Percentiles rank a stretch among this genome's conserved stretches.
Evolutionary conservation across 768 basidiomycete species (phyloP).

Genomic region (Russula sp.): DNA sequence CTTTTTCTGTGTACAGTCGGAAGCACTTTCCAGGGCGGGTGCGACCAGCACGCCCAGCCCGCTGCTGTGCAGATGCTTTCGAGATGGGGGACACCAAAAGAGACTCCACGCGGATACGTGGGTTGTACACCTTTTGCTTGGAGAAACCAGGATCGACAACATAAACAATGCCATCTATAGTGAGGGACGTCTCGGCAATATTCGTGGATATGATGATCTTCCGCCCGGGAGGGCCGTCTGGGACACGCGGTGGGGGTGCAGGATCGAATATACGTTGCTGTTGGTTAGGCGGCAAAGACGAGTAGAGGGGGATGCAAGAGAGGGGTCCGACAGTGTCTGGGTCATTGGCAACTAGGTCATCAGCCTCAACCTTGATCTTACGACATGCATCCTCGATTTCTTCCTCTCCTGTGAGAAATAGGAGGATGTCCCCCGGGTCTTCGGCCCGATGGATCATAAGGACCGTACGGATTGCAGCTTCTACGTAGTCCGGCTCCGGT

Average conservation of each 20-base stretch:
- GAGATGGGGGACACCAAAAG: constrained; percentile 93
- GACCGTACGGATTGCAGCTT: constrained; percentile 94
- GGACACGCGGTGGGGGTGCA: constrained; percentile 58
- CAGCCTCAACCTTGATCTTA: constrained; percentile 89
- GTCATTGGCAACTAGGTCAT: constrained; percentile 71
- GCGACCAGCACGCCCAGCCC: constrained; percentile 94
- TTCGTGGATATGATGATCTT: constrained; percentile 97
- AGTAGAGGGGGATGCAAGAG: constrained; percentile 90
- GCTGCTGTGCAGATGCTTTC: constrained; percentile 93
- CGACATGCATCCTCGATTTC: constrained; percentile 96
- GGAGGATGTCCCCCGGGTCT: constrained; percentile 84
- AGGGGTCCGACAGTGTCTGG: constrained; percentile 80
- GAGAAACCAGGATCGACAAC: constrained; percentile 97
- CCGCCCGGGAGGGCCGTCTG: constrained; percentile 77
- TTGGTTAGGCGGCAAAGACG: constrained; percentile 88
- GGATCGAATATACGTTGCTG: constrained; percentile 97
- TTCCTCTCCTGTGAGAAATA: constrained; percentile 98
- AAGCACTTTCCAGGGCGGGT: constrained; percentile 98
- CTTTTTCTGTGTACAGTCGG: constrained; percentile 93
- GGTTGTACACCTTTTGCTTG: constrained; percentile 98
- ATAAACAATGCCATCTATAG: constrained; percentile 99
- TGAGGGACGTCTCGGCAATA: constrained; percentile 95
- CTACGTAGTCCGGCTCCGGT: constrained; percentile 93
- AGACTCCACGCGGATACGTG: constrained; percentile 92
- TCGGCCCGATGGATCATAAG: constrained; percentile 97